These are phyloP conservation scores for Jamesozyma lodderae DNA, from an alignment of 805 yeast species.

Conservation along the genomic window DNA sequence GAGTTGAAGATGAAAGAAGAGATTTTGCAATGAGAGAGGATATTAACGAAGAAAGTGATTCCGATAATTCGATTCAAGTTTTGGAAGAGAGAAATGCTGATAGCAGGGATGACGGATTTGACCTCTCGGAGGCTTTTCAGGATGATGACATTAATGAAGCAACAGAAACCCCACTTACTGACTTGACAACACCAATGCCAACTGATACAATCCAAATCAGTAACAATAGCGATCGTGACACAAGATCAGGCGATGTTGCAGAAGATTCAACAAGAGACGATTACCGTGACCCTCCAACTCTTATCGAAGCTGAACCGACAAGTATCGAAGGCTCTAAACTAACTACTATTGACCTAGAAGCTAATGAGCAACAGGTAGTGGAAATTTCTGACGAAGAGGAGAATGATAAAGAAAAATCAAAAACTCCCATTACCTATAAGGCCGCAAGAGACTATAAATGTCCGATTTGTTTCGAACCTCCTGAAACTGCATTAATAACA, in stretches of 20 bases:
- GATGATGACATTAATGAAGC: conserved; percentile 5
- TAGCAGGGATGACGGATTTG: conserved; percentile 9
- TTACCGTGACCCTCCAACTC: no score
- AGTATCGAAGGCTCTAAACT: neutral
- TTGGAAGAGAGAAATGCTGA: neutral
- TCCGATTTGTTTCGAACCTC: conserved; percentile 49
- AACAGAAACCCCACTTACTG: neutral
- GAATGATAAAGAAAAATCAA: conserved; percentile 9
- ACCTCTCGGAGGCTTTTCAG: conserved; percentile 7
- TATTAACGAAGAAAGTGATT: no score
- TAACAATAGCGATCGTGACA: neutral
- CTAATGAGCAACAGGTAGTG: conserved; percentile 32
- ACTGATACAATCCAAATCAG: neutral
- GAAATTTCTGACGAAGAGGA: conserved; percentile 31
- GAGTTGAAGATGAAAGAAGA: no score
- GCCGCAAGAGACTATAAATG: conserved; percentile 35
- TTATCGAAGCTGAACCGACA: no score
- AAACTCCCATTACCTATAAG: conserved; percentile 18
- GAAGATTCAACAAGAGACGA: neutral
- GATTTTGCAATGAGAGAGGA: no score
- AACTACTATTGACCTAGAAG: conserved; percentile 6
- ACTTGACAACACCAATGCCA: no score
- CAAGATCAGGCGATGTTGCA: neutral
- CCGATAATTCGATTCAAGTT: conserved; percentile 1
- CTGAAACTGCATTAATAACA: conserved; percentile 39